Evolutionary conservation across 306 rosid genomes (phyloP).

Genomic region (Trichosanthes cucumerina): DNA sequence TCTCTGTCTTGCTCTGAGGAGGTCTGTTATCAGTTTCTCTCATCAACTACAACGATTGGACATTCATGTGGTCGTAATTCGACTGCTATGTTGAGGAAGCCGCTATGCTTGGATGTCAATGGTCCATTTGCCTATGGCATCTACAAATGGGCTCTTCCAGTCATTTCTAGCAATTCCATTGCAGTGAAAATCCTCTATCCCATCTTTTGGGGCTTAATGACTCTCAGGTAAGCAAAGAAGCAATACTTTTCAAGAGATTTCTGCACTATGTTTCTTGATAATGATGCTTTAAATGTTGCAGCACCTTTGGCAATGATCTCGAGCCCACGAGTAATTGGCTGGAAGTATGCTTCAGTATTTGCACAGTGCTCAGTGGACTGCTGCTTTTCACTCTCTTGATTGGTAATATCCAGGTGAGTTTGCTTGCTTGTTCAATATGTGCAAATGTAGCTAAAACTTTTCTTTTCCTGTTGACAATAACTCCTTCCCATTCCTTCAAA

Average conservation of each 20-base stretch:
- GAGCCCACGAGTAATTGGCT: slow-evolving; percentile 96
- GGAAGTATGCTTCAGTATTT: slow-evolving; percentile 90
- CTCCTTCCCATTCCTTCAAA: not conserved
- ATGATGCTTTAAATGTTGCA: slow-evolving; percentile 23
- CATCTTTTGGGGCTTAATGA: slow-evolving; percentile 97
- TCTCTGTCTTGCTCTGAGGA: slow-evolving; percentile 71
- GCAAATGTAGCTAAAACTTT: slow-evolving; percentile 13
- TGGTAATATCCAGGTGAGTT: slow-evolving; percentile 85
- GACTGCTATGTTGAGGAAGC: slow-evolving; percentile 35
- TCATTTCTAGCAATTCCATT: slow-evolving; percentile 80
- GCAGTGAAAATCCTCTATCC: slow-evolving; percentile 92
- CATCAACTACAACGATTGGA: slow-evolving; percentile 15
- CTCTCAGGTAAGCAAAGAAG: slow-evolving; percentile 53
- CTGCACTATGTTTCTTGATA: not conserved
- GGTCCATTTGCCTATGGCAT: slow-evolving; percentile 86
- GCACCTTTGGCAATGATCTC: slow-evolving; percentile 96
- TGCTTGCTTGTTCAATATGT: not conserved
- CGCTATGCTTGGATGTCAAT: slow-evolving; percentile 57
- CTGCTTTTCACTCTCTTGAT: slow-evolving; percentile 90
- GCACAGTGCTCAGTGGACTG: slow-evolving; percentile 73
- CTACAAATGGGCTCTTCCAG: slow-evolving; percentile 96
- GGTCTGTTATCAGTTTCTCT: slow-evolving; percentile 55
- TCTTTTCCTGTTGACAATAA: not conserved
- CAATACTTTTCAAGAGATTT: not conserved
- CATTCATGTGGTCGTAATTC: slow-evolving; percentile 56